Base-by-base conservation (phyloP, 371 early-diverging fungal genomes). In the Coemansia sp. region DNA sequence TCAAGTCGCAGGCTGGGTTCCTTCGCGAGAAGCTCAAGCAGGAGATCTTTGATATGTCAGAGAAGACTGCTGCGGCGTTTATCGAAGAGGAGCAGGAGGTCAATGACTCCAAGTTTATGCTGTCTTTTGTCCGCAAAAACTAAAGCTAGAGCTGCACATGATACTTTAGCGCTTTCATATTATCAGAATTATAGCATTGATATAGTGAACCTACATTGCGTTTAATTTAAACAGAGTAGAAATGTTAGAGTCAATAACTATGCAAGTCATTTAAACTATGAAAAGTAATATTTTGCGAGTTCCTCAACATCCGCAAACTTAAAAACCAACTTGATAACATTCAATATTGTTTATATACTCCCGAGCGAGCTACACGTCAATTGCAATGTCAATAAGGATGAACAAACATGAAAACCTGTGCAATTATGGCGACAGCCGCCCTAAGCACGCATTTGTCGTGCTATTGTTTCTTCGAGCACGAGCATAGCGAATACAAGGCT, bases 21-120 rank as follows among this genome's bases (percentile, higher is more conserved):
- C 80, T 97, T 48, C 69, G 80, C 58, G 89, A 88, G 82, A 82
- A 79, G 4, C 84, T 97, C 64, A 94, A 95, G 87, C 81, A 79
- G 58, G 67, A 66, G 9, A 40, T 82, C 24, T 53, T 51, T 9
- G 39, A 53, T 23, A 26, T 62, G 54, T 23, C 58, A 2, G 53
- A 61, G 4, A 64, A 51, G 68, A 17, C 39, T 1, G 65, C 39
- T 1, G 79, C 54, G 7, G 69, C 61, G 21, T 66, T 71, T 57
- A 57, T 65, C 15, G 70, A 81, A 55, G 82, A 82, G 63, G 71
- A 62, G 44, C 82, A 82, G 61, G 82, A 82, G 53, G 57, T 82
- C 57, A 71, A 75, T 56, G 78, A 71, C 11, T 75, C 79, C 59
- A 73, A 70, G 53, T 81, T 82, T 61, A 32, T 61, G 65, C 70